These are phyloP conservation scores for Tieghemostelium lacteum DNA, from an alignment of 78 protist species.

Conservation along the genomic window DNA sequence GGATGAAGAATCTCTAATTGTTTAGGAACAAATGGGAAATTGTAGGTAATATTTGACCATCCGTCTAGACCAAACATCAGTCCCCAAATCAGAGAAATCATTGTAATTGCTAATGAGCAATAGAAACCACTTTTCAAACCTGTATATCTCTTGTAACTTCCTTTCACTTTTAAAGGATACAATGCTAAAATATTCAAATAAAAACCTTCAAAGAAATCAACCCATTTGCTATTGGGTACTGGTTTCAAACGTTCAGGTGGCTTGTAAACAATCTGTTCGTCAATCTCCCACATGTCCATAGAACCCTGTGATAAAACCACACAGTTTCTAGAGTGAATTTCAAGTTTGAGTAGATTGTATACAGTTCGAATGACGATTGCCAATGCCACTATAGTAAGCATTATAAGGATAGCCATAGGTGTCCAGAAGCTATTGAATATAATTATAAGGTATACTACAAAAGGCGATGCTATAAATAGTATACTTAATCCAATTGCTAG, in stretches of 20 bases:
- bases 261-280: no score
- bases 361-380: neutral
- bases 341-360: constrained; percentile 17
- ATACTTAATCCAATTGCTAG: constrained; percentile 39
- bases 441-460: constrained; percentile 23
- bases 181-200: constrained; percentile 22
- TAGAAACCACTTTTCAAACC: constrained; percentile 56
- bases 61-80: neutral
- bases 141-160: constrained; percentile 5
- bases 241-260: constrained; percentile 29
- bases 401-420: constrained; percentile 14
- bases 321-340: constrained; percentile 54
- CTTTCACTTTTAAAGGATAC: neutral
- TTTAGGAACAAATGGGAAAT: constrained; percentile 45
- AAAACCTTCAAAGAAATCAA: constrained; percentile 19
- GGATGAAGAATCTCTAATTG: neutral
- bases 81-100: neutral
- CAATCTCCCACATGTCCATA: no score
- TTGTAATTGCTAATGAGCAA: neutral
- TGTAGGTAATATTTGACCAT: constrained; percentile 43
- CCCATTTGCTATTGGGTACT: constrained; percentile 23
- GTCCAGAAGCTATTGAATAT: constrained; percentile 57
- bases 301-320: constrained; percentile 41
- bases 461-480: constrained; percentile 43
- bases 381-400: neutral